Percentiles rank a stretch among this genome's conserved stretches.
phyloP scores from a whole-genome alignment of 225 moss, liverwort and hornwort species.

The Neckera pumila region DNA sequence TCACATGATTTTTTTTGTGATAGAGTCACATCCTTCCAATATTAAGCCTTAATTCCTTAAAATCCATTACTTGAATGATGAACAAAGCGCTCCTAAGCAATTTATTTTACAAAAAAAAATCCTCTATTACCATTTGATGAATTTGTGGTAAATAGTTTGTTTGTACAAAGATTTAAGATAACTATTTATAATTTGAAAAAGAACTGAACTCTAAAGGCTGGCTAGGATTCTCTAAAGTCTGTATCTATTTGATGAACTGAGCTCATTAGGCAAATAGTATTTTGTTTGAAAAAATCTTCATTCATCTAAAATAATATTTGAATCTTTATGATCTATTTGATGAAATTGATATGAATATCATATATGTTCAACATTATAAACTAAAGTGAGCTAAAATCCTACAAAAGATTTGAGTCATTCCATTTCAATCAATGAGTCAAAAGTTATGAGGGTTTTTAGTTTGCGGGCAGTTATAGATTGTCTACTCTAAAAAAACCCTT shows the following conservation, averaged over 20 bases:
- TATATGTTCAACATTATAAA: neutral
- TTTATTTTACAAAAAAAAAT: neutral
- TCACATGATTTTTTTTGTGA: neutral
- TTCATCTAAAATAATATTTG: neutral
- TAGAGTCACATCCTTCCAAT: rapidly evolving
- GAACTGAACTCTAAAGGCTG: neutral
- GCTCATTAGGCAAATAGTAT: neutral
- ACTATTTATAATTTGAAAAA: neutral
- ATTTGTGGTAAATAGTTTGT: neutral
- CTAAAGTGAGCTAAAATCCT: rapidly evolving
- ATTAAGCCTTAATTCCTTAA: neutral
- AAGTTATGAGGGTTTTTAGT: too few species aligned
- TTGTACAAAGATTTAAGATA: neutral
- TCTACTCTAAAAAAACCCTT: too few species aligned
- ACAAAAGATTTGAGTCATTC: neutral
- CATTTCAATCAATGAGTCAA: too few species aligned
- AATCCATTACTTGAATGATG: neutral
- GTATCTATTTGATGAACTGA: neutral
- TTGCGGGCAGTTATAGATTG: too few species aligned
- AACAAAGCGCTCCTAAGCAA: neutral
- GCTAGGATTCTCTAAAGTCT: neutral
- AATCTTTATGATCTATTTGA: neutral
- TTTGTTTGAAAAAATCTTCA: neutral
- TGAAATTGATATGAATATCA: neutral
- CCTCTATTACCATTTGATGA: neutral